Base-by-base conservation (phyloP, 805 yeast genomes). In the Myxozyma udenii region DNA sequence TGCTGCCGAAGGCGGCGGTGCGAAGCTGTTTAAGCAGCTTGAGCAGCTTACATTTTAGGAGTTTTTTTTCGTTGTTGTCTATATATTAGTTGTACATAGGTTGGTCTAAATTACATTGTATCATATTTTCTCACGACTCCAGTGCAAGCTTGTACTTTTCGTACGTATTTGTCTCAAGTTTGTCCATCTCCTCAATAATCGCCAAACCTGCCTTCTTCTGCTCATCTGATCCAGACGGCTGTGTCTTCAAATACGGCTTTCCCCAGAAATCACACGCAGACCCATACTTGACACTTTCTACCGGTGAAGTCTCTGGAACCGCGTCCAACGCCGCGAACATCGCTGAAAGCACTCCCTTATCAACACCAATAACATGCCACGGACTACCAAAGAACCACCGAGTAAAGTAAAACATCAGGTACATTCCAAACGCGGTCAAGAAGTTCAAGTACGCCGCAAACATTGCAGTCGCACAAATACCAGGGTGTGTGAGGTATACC, bases 401-500 rank as follows among this genome's bases (percentile, higher is more conserved):
- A 7, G 96, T 95, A 5, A 89, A 38, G 67, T 88, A 89, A 65
- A 93, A 93, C 66, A 90, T 73, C 41, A 83, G 57, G 51, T 88
- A 64, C 98, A 93, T 93, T 11, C 95, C 95, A 59, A 85, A 81
- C 65, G 80, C 87, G 1, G 95, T 84, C 67, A 90, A 74, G 3
- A 85, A 69, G 65, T 88, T 89, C 66, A 93, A 76, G 78, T 86
- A 50, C 23, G 53, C 61, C 81, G 79, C 68, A 62, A 87, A 88
- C 2, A 95, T 84, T 55, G 83, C 83, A 47, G 95, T 84, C 21
- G 84, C 84, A 68, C 93, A 89, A 24, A 93, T 87, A 16, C 99
- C 98, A 0, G 99, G 99, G 54, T 93, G 96, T 3, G 86, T 81
- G 30, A 91, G 71, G 69, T 86, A 89, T 64, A 85, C 89, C 44